Evolutionary conservation across 1,139 yeast genomes (phyloP).

Genomic region (Saccharomycopsis phalli): DNA sequence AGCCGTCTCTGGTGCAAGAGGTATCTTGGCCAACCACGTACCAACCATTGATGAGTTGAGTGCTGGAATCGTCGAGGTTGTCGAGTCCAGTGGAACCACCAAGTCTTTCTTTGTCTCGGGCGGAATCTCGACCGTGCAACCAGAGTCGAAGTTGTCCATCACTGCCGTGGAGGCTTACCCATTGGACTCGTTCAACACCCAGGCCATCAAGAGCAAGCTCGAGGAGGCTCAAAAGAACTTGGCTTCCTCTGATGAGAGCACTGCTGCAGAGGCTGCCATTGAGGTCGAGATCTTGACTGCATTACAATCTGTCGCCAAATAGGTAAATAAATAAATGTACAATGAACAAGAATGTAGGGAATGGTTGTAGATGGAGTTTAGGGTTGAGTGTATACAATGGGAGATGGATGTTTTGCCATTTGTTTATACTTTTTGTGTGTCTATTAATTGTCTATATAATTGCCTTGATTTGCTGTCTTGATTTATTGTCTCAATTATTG

Average conservation of each 20-base stretch:
- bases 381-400: not conserved
- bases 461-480: too few species aligned
- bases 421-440: too few species aligned
- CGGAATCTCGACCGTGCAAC: conserved; percentile 95
- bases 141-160: conserved; percentile 84
- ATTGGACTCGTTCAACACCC: conserved; percentile 78
- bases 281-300: conserved; percentile 96
- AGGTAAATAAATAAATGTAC: conserved; percentile 24
- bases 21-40: conserved; percentile 96
- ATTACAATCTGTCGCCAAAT: conserved; percentile 80
- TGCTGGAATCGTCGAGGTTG: conserved; percentile 93
- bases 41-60: conserved; percentile 95
- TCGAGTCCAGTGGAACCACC: conserved; percentile 67
- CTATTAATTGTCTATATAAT: too few species aligned
- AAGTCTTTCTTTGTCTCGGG: conserved; percentile 89
- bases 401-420: not conserved
- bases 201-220: conserved; percentile 70
- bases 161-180: conserved; percentile 96
- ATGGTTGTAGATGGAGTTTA: not conserved
- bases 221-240: conserved; percentile 95
- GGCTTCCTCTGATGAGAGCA: conserved; percentile 73
- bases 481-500: too few species aligned
- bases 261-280: conserved; percentile 90
- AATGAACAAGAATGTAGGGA: not conserved
- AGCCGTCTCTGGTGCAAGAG: conserved; percentile 92